A percentile compares a stretch with the other conserved stretches of the same genome.
These are phyloP conservation scores for Ashbya aceris DNA, from an alignment of 1,139 yeast species.

Conservation along the genomic window DNA sequence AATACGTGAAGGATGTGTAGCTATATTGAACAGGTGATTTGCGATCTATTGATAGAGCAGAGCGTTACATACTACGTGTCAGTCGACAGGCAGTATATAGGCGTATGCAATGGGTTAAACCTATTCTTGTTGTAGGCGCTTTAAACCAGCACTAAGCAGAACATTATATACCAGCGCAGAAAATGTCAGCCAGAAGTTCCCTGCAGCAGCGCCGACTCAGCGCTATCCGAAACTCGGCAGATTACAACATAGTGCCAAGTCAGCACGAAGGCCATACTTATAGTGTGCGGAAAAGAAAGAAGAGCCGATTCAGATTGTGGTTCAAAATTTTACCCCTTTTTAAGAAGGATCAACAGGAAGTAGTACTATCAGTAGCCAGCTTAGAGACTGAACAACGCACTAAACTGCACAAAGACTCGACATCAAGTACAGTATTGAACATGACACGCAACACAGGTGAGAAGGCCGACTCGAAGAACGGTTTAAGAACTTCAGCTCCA, in stretches of 20 bases:
- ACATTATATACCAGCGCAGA: no score
- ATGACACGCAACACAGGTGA: not conserved
- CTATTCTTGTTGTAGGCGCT: no score
- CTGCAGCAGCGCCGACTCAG: not conserved
- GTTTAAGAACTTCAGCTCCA: conserved; percentile 8
- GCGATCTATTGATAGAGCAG: no score
- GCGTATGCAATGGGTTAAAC: no score
- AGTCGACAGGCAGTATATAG: no score
- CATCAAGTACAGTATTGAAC: not conserved
- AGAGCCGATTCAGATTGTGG: not conserved
- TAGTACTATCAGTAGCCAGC: not conserved
- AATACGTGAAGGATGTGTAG: no score
- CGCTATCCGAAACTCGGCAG: not conserved
- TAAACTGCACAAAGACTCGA: not conserved
- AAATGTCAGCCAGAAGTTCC: not conserved
- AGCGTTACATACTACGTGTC: no score
- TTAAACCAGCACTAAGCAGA: no score
- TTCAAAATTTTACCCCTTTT: not conserved
- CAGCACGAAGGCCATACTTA: not conserved
- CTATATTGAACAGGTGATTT: no score
- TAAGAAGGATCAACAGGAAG: not conserved
- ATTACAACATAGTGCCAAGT: not conserved
- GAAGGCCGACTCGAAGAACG: not conserved
- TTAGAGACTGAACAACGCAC: not conserved
- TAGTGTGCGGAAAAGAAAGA: conserved; percentile 1